These are phyloP conservation scores for Quercus phellos DNA, from an alignment of 331 rosid species.

Conservation along the genomic window DNA sequence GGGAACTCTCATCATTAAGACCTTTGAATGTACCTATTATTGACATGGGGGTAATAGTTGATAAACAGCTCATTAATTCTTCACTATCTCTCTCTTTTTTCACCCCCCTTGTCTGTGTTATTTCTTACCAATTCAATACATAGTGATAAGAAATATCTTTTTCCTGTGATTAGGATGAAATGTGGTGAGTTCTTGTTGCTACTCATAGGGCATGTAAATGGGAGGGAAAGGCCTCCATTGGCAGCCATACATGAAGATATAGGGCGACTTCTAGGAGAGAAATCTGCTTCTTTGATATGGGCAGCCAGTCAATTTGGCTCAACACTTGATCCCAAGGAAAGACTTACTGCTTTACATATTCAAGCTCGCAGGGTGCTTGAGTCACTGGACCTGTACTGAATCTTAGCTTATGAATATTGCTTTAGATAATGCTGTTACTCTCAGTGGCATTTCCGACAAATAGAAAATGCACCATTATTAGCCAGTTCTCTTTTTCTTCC, in stretches of 20 bases:
- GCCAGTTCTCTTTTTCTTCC: background rate
- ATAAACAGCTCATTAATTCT: background rate
- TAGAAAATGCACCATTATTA: background rate
- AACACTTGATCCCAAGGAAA: slow-evolving; percentile 79
- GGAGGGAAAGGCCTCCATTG: slow-evolving; percentile 73
- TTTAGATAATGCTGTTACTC: background rate
- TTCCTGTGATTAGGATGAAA: slow-evolving; percentile 60
- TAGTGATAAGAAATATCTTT: background rate
- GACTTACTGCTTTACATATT: slow-evolving; percentile 74
- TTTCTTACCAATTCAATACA: background rate
- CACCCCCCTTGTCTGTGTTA: background rate
- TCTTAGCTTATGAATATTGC: background rate
- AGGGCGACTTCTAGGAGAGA: slow-evolving; percentile 80
- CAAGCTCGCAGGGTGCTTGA: slow-evolving; percentile 89
- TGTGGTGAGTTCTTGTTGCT: slow-evolving; percentile 89
- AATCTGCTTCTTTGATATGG: slow-evolving; percentile 94
- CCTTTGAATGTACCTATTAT: background rate
- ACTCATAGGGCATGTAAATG: slow-evolving; percentile 85
- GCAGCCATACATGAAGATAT: slow-evolving; percentile 76
- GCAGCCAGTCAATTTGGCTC: slow-evolving; percentile 93
- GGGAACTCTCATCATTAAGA: background rate
- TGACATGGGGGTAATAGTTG: background rate
- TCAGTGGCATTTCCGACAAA: background rate
- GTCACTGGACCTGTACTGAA: slow-evolving; percentile 72
- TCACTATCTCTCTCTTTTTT: background rate